A percentile compares a stretch with the other conserved stretches of the same genome.
These are phyloP conservation scores for Hansenula anomala DNA, from an alignment of 1,139 yeast genomes.

Conservation along the genomic window DNA sequence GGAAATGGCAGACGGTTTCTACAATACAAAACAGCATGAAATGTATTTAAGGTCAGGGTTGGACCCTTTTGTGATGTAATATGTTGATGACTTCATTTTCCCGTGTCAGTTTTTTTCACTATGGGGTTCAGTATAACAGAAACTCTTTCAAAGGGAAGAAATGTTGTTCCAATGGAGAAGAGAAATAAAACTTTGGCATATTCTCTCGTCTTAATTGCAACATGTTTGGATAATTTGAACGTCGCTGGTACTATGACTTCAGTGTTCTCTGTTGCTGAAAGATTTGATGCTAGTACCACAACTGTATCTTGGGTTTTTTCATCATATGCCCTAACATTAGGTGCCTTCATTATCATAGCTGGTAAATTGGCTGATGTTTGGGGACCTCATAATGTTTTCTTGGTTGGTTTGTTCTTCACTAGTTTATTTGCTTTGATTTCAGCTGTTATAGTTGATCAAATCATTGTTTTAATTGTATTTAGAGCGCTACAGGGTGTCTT, in stretches of 20 bases:
- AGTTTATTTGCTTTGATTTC: slow-evolving; percentile 25
- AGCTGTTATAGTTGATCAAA: slow-evolving; percentile 24
- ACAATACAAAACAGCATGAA: too few relatives aligned
- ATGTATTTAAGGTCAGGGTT: too few relatives aligned
- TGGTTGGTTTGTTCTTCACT: slow-evolving; percentile 16
- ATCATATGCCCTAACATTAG: slow-evolving; percentile 31
- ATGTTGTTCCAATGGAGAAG: slow-evolving; percentile 12
- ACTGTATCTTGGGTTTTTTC: slow-evolving; percentile 31
- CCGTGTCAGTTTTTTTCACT: too few relatives aligned
- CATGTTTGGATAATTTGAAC: slow-evolving; percentile 23
- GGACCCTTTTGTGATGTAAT: too few relatives aligned
- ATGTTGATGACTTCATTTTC: too few relatives aligned
- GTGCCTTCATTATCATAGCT: slow-evolving; percentile 30
- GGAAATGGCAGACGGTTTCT: too few relatives aligned
- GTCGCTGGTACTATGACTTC: slow-evolving; percentile 25
- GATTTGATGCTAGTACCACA: slow-evolving; percentile 22
- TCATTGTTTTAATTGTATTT: slow-evolving; percentile 28
- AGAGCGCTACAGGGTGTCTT: slow-evolving; percentile 34
- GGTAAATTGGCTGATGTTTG: slow-evolving; percentile 32
- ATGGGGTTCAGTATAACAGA: neutral
- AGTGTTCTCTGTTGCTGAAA: slow-evolving; percentile 18
- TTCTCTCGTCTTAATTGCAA: slow-evolving; percentile 6
- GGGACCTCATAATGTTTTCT: slow-evolving; percentile 28
- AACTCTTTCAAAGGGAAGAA: neutral
- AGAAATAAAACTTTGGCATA: slow-evolving; percentile 6